These are phyloP conservation scores for Aspergillus sp. DNA, from an alignment of 2,329 filamentous ascomycete species.

Conservation along the genomic window DNA sequence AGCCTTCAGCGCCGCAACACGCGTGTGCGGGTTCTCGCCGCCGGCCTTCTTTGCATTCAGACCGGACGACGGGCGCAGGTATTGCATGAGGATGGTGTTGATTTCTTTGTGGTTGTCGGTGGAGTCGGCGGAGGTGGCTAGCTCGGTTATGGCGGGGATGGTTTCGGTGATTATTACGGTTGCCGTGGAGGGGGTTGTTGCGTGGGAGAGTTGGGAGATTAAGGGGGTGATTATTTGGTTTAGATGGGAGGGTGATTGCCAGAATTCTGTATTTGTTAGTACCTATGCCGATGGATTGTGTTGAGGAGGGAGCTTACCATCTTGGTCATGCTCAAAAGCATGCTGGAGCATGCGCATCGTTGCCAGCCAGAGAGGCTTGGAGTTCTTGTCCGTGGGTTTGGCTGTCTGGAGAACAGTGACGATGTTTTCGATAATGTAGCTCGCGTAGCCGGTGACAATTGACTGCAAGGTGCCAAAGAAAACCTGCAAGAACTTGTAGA, in stretches of 20 bases:
- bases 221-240: conserved; percentile 62
- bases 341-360: conserved; percentile 65
- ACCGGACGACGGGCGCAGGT: conserved; percentile 56
- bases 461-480: conserved; percentile 79
- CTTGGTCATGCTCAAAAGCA: conserved; percentile 82
- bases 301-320: conserved; percentile 43
- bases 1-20: conserved; percentile 74
- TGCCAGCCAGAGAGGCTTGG: conserved; percentile 59
- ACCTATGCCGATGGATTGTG: not conserved
- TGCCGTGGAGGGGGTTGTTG: conserved; percentile 31
- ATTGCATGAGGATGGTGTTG: conserved; percentile 69
- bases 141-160: conserved; percentile 68
- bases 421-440: conserved; percentile 72
- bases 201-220: conserved; percentile 57
- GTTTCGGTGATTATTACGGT: conserved; percentile 50
- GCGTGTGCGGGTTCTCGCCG: conserved; percentile 60
- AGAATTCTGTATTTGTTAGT: conserved; percentile 56
- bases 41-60: conserved; percentile 14
- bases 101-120: conserved; percentile 86
- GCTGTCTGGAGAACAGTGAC: conserved; percentile 52
- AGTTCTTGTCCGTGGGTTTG: conserved; percentile 37
- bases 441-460: conserved; percentile 86
- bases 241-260: conserved; percentile 88
- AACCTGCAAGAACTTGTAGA: conserved; percentile 71
- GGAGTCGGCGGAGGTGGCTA: conserved; percentile 74